Evolutionary conservation across 2,329 filamentous ascomycete genomes (phyloP).

Genomic region (Colletotrichum australisinense): DNA sequence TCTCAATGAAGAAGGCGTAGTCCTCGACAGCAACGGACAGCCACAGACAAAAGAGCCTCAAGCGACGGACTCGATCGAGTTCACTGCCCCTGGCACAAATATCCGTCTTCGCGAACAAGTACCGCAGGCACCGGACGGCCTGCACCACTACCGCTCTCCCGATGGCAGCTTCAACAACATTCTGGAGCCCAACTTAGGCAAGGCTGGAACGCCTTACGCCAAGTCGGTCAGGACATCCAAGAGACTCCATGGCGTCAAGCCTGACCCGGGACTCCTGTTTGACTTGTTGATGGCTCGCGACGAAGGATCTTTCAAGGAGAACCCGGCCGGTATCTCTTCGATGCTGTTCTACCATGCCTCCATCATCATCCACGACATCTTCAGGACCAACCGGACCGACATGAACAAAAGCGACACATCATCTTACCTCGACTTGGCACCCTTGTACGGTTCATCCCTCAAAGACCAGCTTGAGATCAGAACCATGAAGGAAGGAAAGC

Average conservation of each 20-base stretch:
- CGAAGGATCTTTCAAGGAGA: slow-evolving; percentile 63
- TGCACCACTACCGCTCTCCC: slow-evolving; percentile 49
- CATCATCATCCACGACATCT: slow-evolving; percentile 63
- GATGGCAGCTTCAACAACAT: slow-evolving; percentile 65
- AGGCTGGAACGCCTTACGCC: slow-evolving; percentile 75
- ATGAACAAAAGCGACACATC: slow-evolving; percentile 74
- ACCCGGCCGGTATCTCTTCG: slow-evolving; percentile 79
- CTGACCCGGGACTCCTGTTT: slow-evolving; percentile 74
- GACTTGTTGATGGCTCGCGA: slow-evolving; percentile 71
- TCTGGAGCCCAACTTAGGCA: slow-evolving; percentile 71
- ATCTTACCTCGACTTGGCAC: slow-evolving; percentile 80
- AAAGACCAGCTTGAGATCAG: slow-evolving; percentile 72
- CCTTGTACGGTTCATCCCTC: slow-evolving; percentile 77
- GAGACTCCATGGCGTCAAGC: slow-evolving; percentile 68
- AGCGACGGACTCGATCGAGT: slow-evolving; percentile 50
- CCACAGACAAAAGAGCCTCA: slow-evolving; percentile 39
- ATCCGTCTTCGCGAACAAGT: slow-evolving; percentile 49
- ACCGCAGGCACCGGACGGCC: slow-evolving; percentile 49
- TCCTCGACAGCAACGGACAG: neutral
- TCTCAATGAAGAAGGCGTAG: slow-evolving; percentile 31
- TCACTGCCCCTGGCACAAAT: slow-evolving; percentile 51
- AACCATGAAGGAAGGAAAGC: slow-evolving; percentile 72
- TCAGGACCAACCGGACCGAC: slow-evolving; percentile 65
- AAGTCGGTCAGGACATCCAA: slow-evolving; percentile 70
- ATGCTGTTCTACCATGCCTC: slow-evolving; percentile 81